Evolutionary conservation across 305 asterid species (phyloP), one percentile per base, ranked within the genome.

Genomic region (Salvia sclarea): DNA sequence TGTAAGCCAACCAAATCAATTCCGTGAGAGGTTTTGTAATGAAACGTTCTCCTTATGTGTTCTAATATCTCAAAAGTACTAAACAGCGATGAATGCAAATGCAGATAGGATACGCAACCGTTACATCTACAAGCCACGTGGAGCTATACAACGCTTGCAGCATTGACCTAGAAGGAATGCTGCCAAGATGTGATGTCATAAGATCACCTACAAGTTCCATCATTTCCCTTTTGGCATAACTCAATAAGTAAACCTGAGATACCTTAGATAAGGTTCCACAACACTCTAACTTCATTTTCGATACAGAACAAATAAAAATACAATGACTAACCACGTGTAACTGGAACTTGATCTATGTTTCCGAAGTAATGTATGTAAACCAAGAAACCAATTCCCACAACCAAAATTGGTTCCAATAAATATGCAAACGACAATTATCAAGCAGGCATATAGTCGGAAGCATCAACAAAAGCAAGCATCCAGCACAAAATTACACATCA

Each of bases 401-500:
- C 2, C 30, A 25, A 25, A 25, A 25, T 25, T 25, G 30, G 30
- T 25, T 35, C 54, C n/a, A 37, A 30, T 45, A 38, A 41, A 40
- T 40, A 64, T 14, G 17, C 40, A 64, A 21, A 38, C 47, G 41
- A 52, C 41, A 20, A 61, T 45, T n/a, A 40, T 20, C 64, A 35
- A n/a, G 2, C 31, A 5, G 5, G 45, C 49, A 66, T 37, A 31
- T 44, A 50, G 20, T 33, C 2, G 17, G 72, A 64, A 20, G 50
- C 48, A 56, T 14, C 70, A 35, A 52, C 17, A n/a, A 52, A 70
- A 52, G 6, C 45, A 67, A 52, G 35, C 17, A 68, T 45, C 66
- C 25, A 13, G 24, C 61, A 53, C 28, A 64, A 22, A 47, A 28
- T 60, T 18, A 64, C 43, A 45, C 61, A 30, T 2, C 68, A 69